These are phyloP conservation scores for Gymnopilus junonius DNA, from an alignment of 768 basidiomycete species.

Conservation along the genomic window DNA sequence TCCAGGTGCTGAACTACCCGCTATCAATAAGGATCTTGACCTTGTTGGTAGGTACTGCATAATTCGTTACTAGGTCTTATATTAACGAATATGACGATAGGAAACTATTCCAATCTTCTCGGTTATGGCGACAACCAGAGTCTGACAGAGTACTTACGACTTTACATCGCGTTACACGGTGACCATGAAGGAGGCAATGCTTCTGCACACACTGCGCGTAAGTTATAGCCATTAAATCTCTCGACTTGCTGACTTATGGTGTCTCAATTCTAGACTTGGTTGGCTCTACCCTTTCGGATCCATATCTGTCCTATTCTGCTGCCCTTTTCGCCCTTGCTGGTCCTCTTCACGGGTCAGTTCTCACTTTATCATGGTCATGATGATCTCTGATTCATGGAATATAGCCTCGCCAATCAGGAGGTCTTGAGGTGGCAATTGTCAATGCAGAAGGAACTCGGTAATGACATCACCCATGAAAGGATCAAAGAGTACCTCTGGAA, in stretches of 20 bases:
- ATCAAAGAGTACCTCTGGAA: conserved; percentile 96
- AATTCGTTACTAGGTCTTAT: background rate
- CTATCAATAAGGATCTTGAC: conserved; percentile 81
- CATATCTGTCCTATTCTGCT: conserved; percentile 94
- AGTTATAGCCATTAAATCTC: conserved; percentile 28
- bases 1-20: conserved; percentile 58
- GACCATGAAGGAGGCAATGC: conserved; percentile 99
- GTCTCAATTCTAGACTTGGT: conserved; percentile 66
- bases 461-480: conserved; percentile 77
- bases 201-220: conserved; percentile 91
- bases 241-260: background rate
- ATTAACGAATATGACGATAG: conserved; percentile 36
- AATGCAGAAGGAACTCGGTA: conserved; percentile 94
- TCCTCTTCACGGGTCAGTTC: conserved; percentile 87
- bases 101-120: conserved; percentile 91
- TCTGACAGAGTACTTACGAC: conserved; percentile 92
- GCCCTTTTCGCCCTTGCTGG: conserved; percentile 95
- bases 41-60: conserved; percentile 66
- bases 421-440: conserved; percentile 95
- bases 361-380: background rate
- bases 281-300: conserved; percentile 93
- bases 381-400: conserved; percentile 2
- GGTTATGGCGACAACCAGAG: conserved; percentile 89
- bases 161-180: conserved; percentile 98
- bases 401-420: conserved; percentile 95